A percentile compares a stretch with the other conserved stretches of the same genome.
phyloP scores from a whole-genome alignment of 441 rosid species.

The Arabidopsis hybrid region DNA sequence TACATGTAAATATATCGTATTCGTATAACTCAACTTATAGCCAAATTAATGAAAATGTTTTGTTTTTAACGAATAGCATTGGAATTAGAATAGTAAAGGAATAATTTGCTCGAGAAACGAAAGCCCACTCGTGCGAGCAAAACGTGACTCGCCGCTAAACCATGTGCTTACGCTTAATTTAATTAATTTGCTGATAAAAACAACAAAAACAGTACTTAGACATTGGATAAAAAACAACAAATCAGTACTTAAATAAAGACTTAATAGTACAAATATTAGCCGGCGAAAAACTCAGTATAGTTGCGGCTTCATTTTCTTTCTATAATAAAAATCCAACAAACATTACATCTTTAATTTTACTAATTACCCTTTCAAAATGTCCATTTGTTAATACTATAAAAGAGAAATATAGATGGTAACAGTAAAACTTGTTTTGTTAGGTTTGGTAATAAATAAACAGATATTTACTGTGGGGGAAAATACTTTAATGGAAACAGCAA shows the following conservation, averaged over 20 bases:
- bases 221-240: slow-evolving; percentile 23
- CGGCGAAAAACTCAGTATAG: neutral
- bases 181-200: slow-evolving; percentile 29
- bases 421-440: slow-evolving; percentile 3
- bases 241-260: neutral
- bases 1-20: neutral
- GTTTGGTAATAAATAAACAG: slow-evolving; percentile 11
- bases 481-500: neutral
- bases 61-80: slow-evolving; percentile 27
- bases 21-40: slow-evolving; percentile 4
- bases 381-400: no score
- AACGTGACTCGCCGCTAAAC: slow-evolving; percentile 49
- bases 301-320: no score
- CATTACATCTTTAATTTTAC: neutral
- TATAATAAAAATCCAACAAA: no score
- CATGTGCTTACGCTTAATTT: slow-evolving; percentile 23
- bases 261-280: slow-evolving; percentile 14
- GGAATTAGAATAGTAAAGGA: no score
- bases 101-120: slow-evolving; percentile 56
- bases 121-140: slow-evolving; percentile 76
- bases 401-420: slow-evolving; percentile 17
- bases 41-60: slow-evolving; percentile 5
- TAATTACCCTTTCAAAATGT: neutral
- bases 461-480: neutral
- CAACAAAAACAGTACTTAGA: slow-evolving; percentile 2